A percentile compares a stretch with the other conserved stretches of the same genome.
Conservation (phyloP, 768 basidiomycete species). For the Termitomyces sp. region DNA sequence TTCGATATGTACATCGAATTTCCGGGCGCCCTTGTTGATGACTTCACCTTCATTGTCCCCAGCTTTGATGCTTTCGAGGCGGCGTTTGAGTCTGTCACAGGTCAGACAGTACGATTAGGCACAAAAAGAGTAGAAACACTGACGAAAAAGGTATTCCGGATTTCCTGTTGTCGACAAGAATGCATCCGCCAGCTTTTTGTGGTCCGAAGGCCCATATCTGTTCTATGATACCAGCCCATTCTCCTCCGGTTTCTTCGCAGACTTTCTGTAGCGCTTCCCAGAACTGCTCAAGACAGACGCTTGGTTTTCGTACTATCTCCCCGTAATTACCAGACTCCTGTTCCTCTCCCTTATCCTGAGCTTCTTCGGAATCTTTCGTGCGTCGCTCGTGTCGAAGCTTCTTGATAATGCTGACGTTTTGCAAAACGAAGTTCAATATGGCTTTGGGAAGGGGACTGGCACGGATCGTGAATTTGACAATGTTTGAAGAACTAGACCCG, state of each 20-base stretch:
- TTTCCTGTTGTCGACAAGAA: conserved; percentile 72
- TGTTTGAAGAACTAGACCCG: conserved; percentile 58
- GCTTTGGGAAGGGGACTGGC: conserved; percentile 69
- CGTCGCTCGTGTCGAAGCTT: conserved; percentile 46
- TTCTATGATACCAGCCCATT: conserved; percentile 73
- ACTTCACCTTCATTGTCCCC: conserved; percentile 22
- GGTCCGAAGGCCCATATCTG: conserved; percentile 92
- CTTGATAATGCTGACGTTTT: conserved; percentile 62
- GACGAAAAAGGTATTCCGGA: conserved; percentile 46
- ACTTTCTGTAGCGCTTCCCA: conserved; percentile 66
- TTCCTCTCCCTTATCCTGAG: conserved; percentile 31
- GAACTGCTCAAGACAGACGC: conserved; percentile 68
- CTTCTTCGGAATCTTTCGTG: conserved; percentile 20
- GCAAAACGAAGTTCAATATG: conserved; percentile 71
- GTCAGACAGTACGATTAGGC: conserved; percentile 5
- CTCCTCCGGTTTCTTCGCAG: conserved; percentile 69
- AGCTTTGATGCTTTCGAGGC: conserved; percentile 35
- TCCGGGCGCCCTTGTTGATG: conserved; percentile 28
- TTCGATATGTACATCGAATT: conserved; percentile 83
- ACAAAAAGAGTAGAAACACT: conserved; percentile 22
- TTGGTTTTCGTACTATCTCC: conserved; percentile 56
- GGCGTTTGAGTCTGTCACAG: conserved; percentile 41
- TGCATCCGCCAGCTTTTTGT: conserved; percentile 76
- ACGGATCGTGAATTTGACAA: conserved; percentile 81
- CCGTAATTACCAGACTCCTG: conserved; percentile 44